Evolutionary conservation across 768 basidiomycete species (phyloP).

Genomic region (Scleroderma citrinum): DNA sequence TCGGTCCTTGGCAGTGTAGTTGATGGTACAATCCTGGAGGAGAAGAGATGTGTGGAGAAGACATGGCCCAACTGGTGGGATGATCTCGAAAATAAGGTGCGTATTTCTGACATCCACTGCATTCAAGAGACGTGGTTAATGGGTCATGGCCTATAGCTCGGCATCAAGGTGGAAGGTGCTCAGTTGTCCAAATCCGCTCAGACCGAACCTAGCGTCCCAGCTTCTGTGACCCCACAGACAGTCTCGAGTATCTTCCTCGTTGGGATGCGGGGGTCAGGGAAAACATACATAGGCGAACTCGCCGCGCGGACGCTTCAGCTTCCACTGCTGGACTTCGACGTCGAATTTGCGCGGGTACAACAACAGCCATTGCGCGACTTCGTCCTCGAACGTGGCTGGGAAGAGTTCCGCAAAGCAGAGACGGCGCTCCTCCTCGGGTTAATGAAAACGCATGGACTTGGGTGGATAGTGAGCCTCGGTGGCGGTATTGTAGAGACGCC

Average conservation of each 20-base stretch:
- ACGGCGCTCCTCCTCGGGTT: conserved; percentile 62
- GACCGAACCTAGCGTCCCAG: conserved; percentile 40
- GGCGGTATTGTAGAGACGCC: conserved; percentile 92
- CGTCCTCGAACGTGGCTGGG: conserved; percentile 83
- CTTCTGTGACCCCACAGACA: conserved; percentile 24
- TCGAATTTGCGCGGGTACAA: conserved; percentile 61
- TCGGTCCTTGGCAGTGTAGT: conserved; percentile 77
- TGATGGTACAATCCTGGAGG: conserved; percentile 76
- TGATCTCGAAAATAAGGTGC: conserved; percentile 89
- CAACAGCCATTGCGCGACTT: conserved; percentile 62
- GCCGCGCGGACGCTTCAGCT: conserved; percentile 71
- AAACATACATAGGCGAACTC: conserved; percentile 79
- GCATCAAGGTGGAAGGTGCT: conserved; percentile 80
- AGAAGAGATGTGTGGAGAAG: conserved; percentile 98
- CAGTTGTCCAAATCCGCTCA: conserved; percentile 46
- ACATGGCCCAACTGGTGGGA: conserved; percentile 99
- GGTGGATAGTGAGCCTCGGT: conserved; percentile 83
- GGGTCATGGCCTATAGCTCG: conserved; percentile 55
- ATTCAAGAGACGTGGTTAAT: not conserved
- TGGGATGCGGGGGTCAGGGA: conserved; percentile 97
- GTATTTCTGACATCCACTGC: conserved; percentile 6
- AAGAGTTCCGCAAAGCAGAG: conserved; percentile 83
- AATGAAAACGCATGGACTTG: conserved; percentile 45
- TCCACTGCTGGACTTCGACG: conserved; percentile 81
- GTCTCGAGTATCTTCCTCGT: conserved; percentile 69